Evolutionary conservation across 2,329 filamentous ascomycete genomes (phyloP).

Genomic region (Chrysosporium keratinophilum): DNA sequence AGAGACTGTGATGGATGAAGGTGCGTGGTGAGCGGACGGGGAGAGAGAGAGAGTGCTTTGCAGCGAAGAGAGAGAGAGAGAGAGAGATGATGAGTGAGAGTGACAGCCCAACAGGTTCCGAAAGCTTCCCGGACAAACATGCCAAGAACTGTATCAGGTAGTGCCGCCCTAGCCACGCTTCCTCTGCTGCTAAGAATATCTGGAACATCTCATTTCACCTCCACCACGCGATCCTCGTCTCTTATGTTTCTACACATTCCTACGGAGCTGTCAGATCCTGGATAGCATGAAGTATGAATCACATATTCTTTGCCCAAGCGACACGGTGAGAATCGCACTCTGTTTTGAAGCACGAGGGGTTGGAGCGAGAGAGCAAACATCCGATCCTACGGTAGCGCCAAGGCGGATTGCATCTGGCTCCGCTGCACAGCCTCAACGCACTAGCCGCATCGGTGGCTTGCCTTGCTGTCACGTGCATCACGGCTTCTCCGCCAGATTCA

Average conservation of each 20-base stretch:
- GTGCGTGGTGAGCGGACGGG: too few species aligned
- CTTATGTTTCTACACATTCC: too few species aligned
- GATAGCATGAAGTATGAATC: too few species aligned
- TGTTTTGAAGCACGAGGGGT: too few species aligned
- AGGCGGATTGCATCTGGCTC: not conserved
- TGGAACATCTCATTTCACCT: conserved; percentile 2
- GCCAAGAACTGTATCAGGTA: not conserved
- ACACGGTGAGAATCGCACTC: too few species aligned
- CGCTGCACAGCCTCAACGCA: not conserved
- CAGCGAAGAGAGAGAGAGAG: too few species aligned
- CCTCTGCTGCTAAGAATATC: not conserved
- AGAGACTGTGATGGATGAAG: too few species aligned
- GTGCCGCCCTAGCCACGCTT: not conserved
- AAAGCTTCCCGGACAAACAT: not conserved
- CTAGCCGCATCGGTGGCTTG: not conserved
- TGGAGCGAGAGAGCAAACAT: not conserved
- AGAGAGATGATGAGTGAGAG: not conserved
- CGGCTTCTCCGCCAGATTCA: not conserved
- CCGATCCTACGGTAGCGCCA: not conserved
- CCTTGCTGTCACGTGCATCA: not conserved
- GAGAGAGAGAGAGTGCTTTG: too few species aligned
- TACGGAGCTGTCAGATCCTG: too few species aligned
- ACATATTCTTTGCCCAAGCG: too few species aligned
- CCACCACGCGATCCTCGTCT: not conserved
- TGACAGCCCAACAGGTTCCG: not conserved